Percentiles rank a stretch among this genome's conserved stretches.
Conservation (phyloP, 176 grass and related monocot species). For the Pharus latifolius region DNA sequence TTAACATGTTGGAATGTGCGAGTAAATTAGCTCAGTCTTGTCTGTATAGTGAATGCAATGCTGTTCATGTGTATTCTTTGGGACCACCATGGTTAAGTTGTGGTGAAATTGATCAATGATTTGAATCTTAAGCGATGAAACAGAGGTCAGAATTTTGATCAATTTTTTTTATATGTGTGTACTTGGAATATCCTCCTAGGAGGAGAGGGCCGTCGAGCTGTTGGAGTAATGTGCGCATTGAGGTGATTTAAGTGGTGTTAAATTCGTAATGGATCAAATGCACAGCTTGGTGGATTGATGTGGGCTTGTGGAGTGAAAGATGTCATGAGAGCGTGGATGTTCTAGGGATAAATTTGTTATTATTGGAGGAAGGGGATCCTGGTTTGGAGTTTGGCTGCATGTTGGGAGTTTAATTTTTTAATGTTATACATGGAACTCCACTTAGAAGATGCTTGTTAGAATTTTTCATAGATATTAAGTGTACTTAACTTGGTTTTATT, state of each 20-base stretch:
- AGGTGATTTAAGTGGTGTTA: not conserved
- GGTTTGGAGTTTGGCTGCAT: not conserved
- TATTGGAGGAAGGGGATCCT: not conserved
- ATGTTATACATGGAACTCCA: too few species aligned
- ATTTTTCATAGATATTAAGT: too few species aligned
- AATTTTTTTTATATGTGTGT: not conserved
- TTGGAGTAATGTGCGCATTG: not conserved
- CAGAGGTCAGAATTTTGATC: not conserved
- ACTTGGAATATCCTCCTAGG: not conserved
- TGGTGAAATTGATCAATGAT: not conserved
- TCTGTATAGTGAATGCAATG: not conserved
- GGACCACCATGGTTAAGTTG: slow-evolving; percentile 1
- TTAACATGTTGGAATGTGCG: not conserved
- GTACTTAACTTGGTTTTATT: not conserved
- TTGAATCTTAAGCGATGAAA: not conserved
- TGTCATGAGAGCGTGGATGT: too few species aligned
- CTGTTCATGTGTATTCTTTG: not conserved
- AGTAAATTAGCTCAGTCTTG: not conserved
- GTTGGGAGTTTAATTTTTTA: not conserved
- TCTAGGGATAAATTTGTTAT: too few species aligned
- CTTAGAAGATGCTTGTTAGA: too few species aligned
- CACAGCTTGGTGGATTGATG: not conserved
- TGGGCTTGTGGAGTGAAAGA: not conserved
- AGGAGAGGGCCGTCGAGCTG: not conserved
- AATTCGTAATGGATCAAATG: not conserved